These are phyloP conservation scores for Curvularia verruculosa DNA, from an alignment of 2,329 filamentous ascomycete genomes.

Conservation along the genomic window DNA sequence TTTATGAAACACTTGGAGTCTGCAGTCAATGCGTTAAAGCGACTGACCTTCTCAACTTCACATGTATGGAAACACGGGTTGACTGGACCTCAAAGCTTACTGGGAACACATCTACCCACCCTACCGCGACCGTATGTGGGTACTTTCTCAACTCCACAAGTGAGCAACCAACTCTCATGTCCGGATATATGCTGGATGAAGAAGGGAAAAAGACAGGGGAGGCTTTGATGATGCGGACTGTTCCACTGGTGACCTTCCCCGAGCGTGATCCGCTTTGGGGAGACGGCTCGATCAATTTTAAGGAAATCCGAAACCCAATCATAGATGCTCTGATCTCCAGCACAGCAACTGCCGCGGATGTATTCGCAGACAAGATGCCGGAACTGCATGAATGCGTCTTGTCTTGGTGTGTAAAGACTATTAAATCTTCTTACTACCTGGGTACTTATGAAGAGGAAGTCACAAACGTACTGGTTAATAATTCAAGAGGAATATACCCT, in stretches of 20 bases:
- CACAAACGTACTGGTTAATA: too few species aligned
- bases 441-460: constrained; percentile 31
- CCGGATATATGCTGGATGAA: constrained; percentile 19
- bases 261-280: constrained; percentile 8
- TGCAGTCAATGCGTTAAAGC: constrained; percentile 34
- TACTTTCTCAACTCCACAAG: constrained; percentile 34
- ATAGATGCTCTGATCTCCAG: constrained; percentile 22
- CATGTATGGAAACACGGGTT: constrained; percentile 13
- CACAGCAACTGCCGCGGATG: background rate
- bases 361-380: constrained; percentile 21
- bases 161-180: constrained; percentile 19
- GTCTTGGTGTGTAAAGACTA: constrained; percentile 37
- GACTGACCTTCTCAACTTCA: constrained; percentile 6
- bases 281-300: constrained; percentile 28
- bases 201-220: too few species aligned
- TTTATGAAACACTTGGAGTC: constrained; percentile 32
- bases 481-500: too few species aligned
- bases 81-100: constrained; percentile 25
- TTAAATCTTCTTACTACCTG: constrained; percentile 28
- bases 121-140: constrained; percentile 32
- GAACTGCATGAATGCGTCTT: constrained; percentile 30
- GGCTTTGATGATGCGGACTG: too few species aligned
- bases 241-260: constrained; percentile 15
- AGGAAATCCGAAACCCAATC: constrained; percentile 24
- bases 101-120: constrained; percentile 6